Base-by-base conservation (phyloP, 306 rosid species). In the Fragaria ananassa region DNA sequence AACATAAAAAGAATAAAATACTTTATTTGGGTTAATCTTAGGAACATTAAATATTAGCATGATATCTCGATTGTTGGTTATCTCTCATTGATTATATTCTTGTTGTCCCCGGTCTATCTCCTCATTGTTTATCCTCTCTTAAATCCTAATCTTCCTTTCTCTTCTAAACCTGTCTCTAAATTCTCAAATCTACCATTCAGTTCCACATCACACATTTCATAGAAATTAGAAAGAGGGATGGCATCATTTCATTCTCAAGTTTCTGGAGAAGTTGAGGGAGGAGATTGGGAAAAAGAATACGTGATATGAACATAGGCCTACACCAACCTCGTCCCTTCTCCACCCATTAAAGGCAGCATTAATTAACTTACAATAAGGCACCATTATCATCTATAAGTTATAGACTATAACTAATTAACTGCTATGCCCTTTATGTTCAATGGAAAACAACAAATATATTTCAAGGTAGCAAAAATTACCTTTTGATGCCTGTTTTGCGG, bases 401-500 rank as follows among this genome's bases (percentile, higher is more conserved):
- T 31, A 31, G 34, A 31, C 34, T 31, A 29, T 6, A 19, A 69
- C 29, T 50, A 19, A 71, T 51, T 50, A 50, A 49, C 63, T n/a
- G 19, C 21, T 29, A 10, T 70, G 44, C 61, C 29, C 31, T 49
- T 7, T 14, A 53, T 62, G 45, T 39, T 53, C 75, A 35, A 8
- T 23, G 23, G 13, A 8, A 35, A 46, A 62, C 31, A 60, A 41
- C 39, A 74, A 70, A 67, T 69, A 21, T 51, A 60, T 25, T 51
- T 39, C 1, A 35, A 56, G 66, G 67, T 62, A 65, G 27, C 42
- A 46, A 71, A 81, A 69, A 78, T 72, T 80, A 94, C 98, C 97
- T 89, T 82, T 76, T 85, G 75, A 94, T 87, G 78, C 97, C 98
- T 46, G 91, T 79, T 81, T 83, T 87, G 42, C 70, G 81, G 80